Conservation (phyloP, 306 rosid genomes). For the Castanea crenata region DNA sequence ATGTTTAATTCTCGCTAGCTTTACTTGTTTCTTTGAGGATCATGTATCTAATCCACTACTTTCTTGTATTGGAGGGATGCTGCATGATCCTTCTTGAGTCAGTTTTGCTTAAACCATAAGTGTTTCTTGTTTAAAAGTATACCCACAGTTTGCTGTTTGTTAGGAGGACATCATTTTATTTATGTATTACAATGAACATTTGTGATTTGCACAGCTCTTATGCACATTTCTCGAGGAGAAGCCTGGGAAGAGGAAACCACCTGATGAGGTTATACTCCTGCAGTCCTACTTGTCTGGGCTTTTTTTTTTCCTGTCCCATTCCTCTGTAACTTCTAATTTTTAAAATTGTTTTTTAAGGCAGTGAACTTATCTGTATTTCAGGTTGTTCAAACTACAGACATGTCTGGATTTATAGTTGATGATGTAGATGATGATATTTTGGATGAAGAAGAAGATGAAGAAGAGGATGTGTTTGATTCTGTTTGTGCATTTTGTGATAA, state of each 20-base stretch:
- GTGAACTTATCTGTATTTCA: constrained; percentile 32
- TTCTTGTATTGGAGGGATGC: not conserved
- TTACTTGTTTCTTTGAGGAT: not conserved
- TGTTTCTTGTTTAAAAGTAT: not conserved
- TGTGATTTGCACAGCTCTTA: constrained; percentile 62
- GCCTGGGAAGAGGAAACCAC: constrained; percentile 37
- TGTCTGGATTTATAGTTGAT: constrained; percentile 68
- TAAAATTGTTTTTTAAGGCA: constrained; percentile 10
- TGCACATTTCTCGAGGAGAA: constrained; percentile 48
- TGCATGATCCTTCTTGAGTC: not conserved
- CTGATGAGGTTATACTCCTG: constrained; percentile 55
- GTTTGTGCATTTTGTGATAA: constrained; percentile 92
- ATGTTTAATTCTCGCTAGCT: not conserved
- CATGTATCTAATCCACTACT: not conserved
- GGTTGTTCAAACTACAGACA: constrained; percentile 54
- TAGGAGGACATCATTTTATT: not conserved
- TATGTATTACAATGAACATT: constrained; percentile 10
- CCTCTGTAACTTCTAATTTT: constrained; percentile 11
- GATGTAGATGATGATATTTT: constrained; percentile 42
- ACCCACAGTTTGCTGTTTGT: not conserved
- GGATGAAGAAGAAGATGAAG: constrained; percentile 57
- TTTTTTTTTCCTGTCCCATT: not conserved
- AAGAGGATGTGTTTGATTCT: constrained; percentile 68
- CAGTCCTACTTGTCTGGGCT: constrained; percentile 17
- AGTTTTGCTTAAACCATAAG: not conserved